These are phyloP conservation scores for Pseudozyma tsukubaensis DNA, from an alignment of 1,284 basidiomycete species.

Conservation along the genomic window DNA sequence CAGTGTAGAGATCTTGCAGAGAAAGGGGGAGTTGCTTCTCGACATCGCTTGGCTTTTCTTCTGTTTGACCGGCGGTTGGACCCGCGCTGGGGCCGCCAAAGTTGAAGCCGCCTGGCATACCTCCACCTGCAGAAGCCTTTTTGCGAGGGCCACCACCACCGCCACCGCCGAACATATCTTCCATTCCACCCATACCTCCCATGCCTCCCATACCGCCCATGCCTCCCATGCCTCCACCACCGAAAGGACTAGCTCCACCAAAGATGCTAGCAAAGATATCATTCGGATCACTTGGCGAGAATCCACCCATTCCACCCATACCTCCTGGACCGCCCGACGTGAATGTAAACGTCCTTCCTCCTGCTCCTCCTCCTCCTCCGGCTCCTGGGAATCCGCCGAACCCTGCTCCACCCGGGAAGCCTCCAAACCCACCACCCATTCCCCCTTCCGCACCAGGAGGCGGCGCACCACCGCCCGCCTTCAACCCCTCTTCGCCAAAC, in stretches of 20 bases:
- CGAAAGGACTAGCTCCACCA: conserved; percentile 57
- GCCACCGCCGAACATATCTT: conserved; percentile 50
- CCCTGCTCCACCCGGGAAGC: conserved; percentile 33
- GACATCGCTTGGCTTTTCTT: conserved; percentile 74
- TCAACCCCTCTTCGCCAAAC: conserved; percentile 94
- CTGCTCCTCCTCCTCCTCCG: conserved; percentile 28
- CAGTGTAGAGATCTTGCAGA: conserved; percentile 89
- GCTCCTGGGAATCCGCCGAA: conserved; percentile 53
- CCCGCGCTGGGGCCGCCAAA: conserved; percentile 13
- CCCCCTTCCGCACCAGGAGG: conserved; percentile 68
- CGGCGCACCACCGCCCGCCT: conserved; percentile 71
- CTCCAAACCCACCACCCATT: conserved; percentile 21
- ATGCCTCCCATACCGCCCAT: conserved; percentile 50
- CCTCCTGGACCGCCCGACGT: conserved; percentile 33
- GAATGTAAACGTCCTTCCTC: conserved; percentile 58
- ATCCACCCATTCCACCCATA: conserved; percentile 58
- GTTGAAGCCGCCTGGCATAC: conserved; percentile 44
- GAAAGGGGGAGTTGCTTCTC: conserved; percentile 85
- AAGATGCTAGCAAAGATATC: conserved; percentile 84
- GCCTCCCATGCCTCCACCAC: conserved; percentile 13
- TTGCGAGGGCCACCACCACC: conserved; percentile 34
- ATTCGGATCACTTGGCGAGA: conserved; percentile 78
- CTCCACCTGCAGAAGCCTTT: conserved; percentile 21
- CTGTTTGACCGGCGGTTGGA: conserved; percentile 3
- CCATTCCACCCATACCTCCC: conserved; percentile 55